Percentiles rank a stretch among this genome's conserved stretches.
These are phyloP conservation scores for Pyronema domesticum DNA, from an alignment of 495 filamentous ascomycete genomes.

Conservation along the genomic window DNA sequence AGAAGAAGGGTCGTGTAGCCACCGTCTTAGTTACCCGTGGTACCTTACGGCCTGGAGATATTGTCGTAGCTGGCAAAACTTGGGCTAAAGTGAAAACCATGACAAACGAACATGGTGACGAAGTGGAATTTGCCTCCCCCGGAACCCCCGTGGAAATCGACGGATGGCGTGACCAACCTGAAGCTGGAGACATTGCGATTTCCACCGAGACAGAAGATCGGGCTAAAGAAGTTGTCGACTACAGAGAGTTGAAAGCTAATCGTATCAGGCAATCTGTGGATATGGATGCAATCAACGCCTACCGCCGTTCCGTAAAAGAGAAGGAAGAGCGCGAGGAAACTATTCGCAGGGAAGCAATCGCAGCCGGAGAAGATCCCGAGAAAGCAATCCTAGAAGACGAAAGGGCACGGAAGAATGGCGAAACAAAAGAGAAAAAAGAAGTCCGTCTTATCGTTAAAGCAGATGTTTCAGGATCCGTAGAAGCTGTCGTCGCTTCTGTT, in stretches of 20 bases:
- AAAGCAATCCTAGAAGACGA: slow-evolving; percentile 8
- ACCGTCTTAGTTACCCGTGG: slow-evolving; percentile 79
- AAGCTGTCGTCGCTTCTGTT: slow-evolving; percentile 65
- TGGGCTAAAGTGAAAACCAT: slow-evolving; percentile 71
- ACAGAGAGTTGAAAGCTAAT: slow-evolving; percentile 48
- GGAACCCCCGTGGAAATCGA: slow-evolving; percentile 83
- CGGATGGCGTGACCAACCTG: slow-evolving; percentile 81
- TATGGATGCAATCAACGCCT: slow-evolving; percentile 58
- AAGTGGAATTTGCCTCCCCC: slow-evolving; percentile 57
- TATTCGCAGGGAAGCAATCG: slow-evolving; percentile 24
- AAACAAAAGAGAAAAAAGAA: slow-evolving; percentile 31
- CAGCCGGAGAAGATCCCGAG: slow-evolving; percentile 14
- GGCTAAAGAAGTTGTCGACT: slow-evolving; percentile 65
- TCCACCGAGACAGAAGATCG: slow-evolving; percentile 61
- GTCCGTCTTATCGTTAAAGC: slow-evolving; percentile 77
- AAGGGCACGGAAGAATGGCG: slow-evolving; percentile 5
- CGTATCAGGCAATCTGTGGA: slow-evolving; percentile 38
- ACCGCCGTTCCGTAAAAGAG: slow-evolving; percentile 35
- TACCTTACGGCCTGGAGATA: slow-evolving; percentile 62
- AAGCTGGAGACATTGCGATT: slow-evolving; percentile 74
- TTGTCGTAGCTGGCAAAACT: slow-evolving; percentile 70
- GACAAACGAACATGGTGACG: slow-evolving; percentile 63
- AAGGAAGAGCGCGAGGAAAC: slow-evolving; percentile 31
- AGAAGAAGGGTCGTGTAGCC: slow-evolving; percentile 68
- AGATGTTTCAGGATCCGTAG: slow-evolving; percentile 82